A percentile compares a stretch with the other conserved stretches of the same genome.
Conservation (phyloP, 352 stramenopile species). For the Peronosclerospora sorghi region DNA sequence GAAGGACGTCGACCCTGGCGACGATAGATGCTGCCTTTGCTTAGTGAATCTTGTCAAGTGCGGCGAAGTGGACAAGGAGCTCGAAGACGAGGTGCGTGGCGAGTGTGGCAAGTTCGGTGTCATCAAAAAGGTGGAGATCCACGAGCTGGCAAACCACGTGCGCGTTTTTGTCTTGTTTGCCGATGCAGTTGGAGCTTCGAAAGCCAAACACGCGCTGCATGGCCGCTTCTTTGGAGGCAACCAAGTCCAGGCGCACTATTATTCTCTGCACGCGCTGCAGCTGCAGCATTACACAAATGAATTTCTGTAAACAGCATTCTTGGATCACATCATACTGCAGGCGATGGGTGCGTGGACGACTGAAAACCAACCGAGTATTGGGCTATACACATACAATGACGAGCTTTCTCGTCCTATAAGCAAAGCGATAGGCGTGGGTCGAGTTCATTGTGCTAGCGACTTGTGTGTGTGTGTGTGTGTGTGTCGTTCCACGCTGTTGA, state of each 20-base stretch:
- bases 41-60: conserved; percentile 60
- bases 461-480: no score
- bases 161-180: conserved; percentile 70
- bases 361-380: conserved; percentile 7
- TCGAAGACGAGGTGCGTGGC: conserved; percentile 51
- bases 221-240: conserved; percentile 71
- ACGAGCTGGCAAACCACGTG: conserved; percentile 57
- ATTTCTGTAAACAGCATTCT: conserved; percentile 39
- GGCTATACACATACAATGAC: conserved; percentile 6
- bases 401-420: conserved; percentile 2
- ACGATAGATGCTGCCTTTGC: conserved; percentile 49
- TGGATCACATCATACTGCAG: neutral
- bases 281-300: conserved; percentile 35
- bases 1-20: conserved; percentile 24
- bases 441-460: conserved; percentile 16
- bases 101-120: conserved; percentile 57
- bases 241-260: conserved; percentile 57
- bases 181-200: conserved; percentile 27
- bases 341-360: conserved; percentile 2
- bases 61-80: conserved; percentile 61
- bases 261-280: conserved; percentile 34
- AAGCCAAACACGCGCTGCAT: conserved; percentile 49
- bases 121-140: conserved; percentile 45
- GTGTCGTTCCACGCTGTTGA: conserved; percentile 22
- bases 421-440: neutral